Evolutionary conservation across 306 rosid genomes (phyloP).

Genomic region (Sophora flavescens): DNA sequence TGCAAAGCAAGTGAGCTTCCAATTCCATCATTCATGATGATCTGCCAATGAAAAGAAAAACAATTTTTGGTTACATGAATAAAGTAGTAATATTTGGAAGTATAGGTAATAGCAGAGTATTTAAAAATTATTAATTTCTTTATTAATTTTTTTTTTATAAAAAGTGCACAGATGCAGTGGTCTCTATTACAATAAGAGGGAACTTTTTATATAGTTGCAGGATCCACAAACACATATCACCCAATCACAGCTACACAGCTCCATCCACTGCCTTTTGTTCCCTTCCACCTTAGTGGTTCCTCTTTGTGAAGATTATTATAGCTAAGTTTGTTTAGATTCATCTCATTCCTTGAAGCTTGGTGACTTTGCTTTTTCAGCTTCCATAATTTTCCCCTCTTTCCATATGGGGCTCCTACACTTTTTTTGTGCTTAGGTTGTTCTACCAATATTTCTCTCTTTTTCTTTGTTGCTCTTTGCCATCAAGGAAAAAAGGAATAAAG

Average conservation of each 20-base stretch:
- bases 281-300: constrained; percentile 31
- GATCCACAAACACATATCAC: constrained; percentile 60
- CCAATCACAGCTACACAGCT: constrained; percentile 79
- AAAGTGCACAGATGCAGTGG: constrained; percentile 43
- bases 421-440: constrained; percentile 37
- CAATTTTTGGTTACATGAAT: neutral
- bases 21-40: constrained; percentile 55
- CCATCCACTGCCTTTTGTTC: constrained; percentile 46
- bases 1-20: constrained; percentile 43
- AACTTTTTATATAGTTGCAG: constrained; percentile 63
- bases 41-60: constrained; percentile 42
- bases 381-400: constrained; percentile 40
- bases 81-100: constrained; percentile 16
- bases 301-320: constrained; percentile 40
- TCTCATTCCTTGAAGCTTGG: constrained; percentile 62
- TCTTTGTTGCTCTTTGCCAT: constrained; percentile 53
- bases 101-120: neutral
- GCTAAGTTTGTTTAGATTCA: constrained; percentile 56
- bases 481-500: constrained; percentile 44
- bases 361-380: constrained; percentile 57
- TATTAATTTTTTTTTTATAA: constrained; percentile 6
- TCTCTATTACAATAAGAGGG: constrained; percentile 53
- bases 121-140: constrained; percentile 15
- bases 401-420: constrained; percentile 44
- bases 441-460: constrained; percentile 41